Evolutionary conservation across 2,329 filamentous ascomycete species (phyloP).

Genomic region (Paecilomyces dactylethromorphus): DNA sequence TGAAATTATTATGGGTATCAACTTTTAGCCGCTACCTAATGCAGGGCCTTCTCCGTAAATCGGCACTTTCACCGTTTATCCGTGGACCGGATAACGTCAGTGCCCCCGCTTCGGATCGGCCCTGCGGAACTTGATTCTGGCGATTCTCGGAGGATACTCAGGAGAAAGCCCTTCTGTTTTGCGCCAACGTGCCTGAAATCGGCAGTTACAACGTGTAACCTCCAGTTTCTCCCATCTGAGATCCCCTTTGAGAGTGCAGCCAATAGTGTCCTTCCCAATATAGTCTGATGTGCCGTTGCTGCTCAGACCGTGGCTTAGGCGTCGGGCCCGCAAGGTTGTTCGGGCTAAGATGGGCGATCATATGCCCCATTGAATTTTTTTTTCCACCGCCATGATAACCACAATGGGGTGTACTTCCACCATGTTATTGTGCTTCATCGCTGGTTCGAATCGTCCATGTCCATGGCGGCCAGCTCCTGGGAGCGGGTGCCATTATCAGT

Average conservation of each 20-base stretch:
- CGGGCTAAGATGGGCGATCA: background rate
- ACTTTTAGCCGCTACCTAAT: background rate
- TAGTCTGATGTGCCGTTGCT: background rate
- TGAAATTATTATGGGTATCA: background rate
- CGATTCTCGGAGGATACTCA: background rate
- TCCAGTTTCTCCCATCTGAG: background rate
- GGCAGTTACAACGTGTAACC: background rate
- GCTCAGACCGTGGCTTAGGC: background rate
- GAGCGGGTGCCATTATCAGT: conserved; percentile 58
- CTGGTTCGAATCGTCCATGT: conserved; percentile 32
- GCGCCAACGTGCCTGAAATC: background rate
- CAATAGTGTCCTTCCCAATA: background rate
- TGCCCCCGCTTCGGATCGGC: background rate
- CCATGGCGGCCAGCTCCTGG: conserved; percentile 25
- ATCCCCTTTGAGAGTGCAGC: background rate
- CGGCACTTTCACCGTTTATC: background rate
- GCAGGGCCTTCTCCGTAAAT: background rate
- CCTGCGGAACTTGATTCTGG: background rate
- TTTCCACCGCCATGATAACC: background rate
- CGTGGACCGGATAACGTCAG: background rate
- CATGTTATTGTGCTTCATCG: background rate
- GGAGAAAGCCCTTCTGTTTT: background rate
- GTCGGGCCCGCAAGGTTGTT: background rate
- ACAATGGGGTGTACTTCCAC: background rate
- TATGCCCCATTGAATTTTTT: background rate